Evolutionary conservation across 768 basidiomycete species (phyloP), one percentile per base, ranked within the genome.

Genomic region (Tephrocybe sp.): DNA sequence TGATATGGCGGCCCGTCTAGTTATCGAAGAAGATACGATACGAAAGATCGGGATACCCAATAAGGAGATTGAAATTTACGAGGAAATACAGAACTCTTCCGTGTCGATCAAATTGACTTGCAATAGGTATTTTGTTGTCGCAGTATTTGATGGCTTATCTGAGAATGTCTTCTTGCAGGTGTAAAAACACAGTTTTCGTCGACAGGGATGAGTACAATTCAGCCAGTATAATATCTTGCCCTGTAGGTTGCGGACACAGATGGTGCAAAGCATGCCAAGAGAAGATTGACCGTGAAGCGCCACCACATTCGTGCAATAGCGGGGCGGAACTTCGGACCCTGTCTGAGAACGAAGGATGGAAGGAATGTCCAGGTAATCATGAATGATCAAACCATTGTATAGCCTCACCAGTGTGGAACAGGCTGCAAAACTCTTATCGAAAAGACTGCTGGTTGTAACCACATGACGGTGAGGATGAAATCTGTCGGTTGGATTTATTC

Each of bases 231-330:
- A 62, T 85, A 31, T 61, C 66, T 13, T 85, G 84, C 50, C 81
- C 80, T 1, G 58, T 78, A 0, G 61, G 63, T 15, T 86, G 83
- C 49, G 57, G 62, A 1, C 64, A 80, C 55, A 64, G 70, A 10
- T 86, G 84, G 83, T 85, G 83, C 62, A 84, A 79, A 64, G 63
- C 62, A 24, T 85, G 83, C 64, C 74, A 73, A 24, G 75, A 79
- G 47, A 49, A 60, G 10, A 62, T 76, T 40, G 64, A 55, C 52
- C 70, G 63, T 9, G 65, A 61, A 13, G 34, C 10, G 18, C 37
- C 37, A 8, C n/a, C n/a, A 18, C 37, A 83, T 58, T 78, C 77
- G 0, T 85, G 83, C 60, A 81, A 83, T 50, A 80, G 79, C 5
- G 68, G 77, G 8, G 68, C 69, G 3, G 83, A 84, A 56, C 68